A percentile compares a stretch with the other conserved stretches of the same genome.
These are phyloP conservation scores for Phaeotremella fagi DNA, from an alignment of 768 basidiomycete genomes.

Conservation along the genomic window DNA sequence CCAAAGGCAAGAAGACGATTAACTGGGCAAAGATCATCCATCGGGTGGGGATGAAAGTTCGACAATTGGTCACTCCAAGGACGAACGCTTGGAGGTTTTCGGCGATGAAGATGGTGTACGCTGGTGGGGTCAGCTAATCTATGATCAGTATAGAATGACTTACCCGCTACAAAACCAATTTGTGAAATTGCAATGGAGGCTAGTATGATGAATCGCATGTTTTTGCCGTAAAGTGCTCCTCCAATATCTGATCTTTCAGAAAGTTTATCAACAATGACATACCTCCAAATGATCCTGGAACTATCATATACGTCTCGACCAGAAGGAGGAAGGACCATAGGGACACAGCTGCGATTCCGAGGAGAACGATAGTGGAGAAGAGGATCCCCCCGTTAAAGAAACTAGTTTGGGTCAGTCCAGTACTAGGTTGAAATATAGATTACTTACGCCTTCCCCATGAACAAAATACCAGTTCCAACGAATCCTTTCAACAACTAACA, in stretches of 20 bases:
- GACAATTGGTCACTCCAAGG: slow-evolving; percentile 71
- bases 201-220: slow-evolving; percentile 88
- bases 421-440: slow-evolving; percentile 4
- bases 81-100: slow-evolving; percentile 85
- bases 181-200: slow-evolving; percentile 79
- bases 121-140: slow-evolving; percentile 49
- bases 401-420: no score
- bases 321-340: slow-evolving; percentile 90
- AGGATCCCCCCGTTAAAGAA: slow-evolving; percentile 90
- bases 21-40: slow-evolving; percentile 77
- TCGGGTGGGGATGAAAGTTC: slow-evolving; percentile 61
- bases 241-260: slow-evolving; percentile 67
- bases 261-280: slow-evolving; percentile 22
- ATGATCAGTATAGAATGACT: slow-evolving; percentile 2
- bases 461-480: slow-evolving; percentile 90
- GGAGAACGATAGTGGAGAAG: slow-evolving; percentile 74
- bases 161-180: slow-evolving; percentile 45
- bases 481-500: slow-evolving; percentile 84
- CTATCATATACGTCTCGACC: slow-evolving; percentile 76
- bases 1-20: slow-evolving; percentile 80
- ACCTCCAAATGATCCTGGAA: slow-evolving; percentile 93
- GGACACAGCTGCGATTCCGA: slow-evolving; percentile 77
- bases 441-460: slow-evolving; percentile 86
- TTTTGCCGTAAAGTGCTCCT: slow-evolving; percentile 80
- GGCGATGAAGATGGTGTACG: slow-evolving; percentile 94